These are phyloP conservation scores for Gossypium rotundifolium DNA, from an alignment of 345 rosid genomes.

Conservation along the genomic window DNA sequence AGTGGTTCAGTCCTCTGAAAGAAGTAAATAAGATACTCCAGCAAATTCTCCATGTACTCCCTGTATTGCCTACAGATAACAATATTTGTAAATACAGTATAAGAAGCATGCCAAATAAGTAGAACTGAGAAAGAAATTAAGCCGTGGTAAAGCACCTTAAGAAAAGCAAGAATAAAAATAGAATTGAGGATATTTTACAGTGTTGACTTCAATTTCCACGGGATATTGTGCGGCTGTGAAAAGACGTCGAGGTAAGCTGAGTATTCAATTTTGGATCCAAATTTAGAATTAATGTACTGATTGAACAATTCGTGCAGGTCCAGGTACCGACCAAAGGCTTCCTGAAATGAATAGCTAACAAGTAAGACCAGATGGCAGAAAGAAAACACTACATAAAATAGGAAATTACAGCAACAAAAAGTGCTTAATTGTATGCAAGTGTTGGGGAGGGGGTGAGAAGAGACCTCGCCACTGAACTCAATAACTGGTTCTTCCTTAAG, in stretches of 20 bases:
- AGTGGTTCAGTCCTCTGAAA: constrained; percentile 91
- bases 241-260: constrained; percentile 75
- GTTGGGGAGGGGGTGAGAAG: background rate
- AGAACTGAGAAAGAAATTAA: background rate
- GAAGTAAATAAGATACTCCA: constrained; percentile 67
- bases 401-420: background rate
- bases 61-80: constrained; percentile 58
- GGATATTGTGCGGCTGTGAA: constrained; percentile 50
- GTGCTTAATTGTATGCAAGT: background rate
- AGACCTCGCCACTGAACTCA: constrained; percentile 92
- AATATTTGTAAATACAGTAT: constrained; percentile 1
- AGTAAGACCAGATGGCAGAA: background rate
- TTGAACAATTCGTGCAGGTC: constrained; percentile 90
- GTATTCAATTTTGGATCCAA: constrained; percentile 81
- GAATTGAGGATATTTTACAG: constrained; percentile 32
- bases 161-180: background rate
- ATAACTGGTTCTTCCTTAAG: constrained; percentile 80
- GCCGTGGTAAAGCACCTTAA: background rate
- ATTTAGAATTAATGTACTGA: constrained; percentile 73
- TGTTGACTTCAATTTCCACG: constrained; percentile 54
- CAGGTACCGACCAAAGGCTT: constrained; percentile 73
- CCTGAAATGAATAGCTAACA: constrained; percentile 36
- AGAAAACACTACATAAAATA: background rate
- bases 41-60: constrained; percentile 68
- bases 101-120: constrained; percentile 19